Base-by-base conservation (phyloP, 495 filamentous ascomycete species). In the Aspergillus asperescens region DNA sequence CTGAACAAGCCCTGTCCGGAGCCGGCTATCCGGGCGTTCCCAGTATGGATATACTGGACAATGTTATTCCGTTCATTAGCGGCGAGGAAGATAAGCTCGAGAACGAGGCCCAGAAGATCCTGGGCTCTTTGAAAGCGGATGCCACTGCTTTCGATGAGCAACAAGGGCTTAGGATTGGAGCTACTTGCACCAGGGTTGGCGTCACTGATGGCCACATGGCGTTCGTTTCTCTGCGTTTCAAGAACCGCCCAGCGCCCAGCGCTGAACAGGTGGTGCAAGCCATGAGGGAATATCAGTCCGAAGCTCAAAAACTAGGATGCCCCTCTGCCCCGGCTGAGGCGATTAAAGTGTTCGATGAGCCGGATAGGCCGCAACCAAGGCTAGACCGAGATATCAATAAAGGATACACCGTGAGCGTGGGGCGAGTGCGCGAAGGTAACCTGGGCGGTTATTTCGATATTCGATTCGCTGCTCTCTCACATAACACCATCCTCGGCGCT, bases 401-500 rank as follows among this genome's bases (percentile, higher is more conserved):
- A 31, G 89, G 89, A 2, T 94, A 92, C 64, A 84, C 88, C 12
- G 85, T 91, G 12, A 89, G 82, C 54, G 88, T 93, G 19, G 89
- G 89, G 0, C 81, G 88, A 23, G 77, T 93, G 18, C 72, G 89
- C 44, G 80, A 88, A 64, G 72, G 73, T 28, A 84, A 87, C 50
- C 74, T 83, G 55, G 85, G 82, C 56, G 87, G 84, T 20, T 83
- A 89, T 34, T 87, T 91, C 56, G 89, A 93, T 68, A 74, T 92
- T 52, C 84, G 88, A 60, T 93, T 93, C 66, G 87, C 87, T 27
- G 83, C 86, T 4, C 66, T 93, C 59, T 89, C 84, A 48, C 89
- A 93, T 66, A 95, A 93, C 64, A 92, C 91, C 38, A 84, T 98
- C 37, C 91, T 98, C 63, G 92, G 91, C 58, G 93, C 93, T 31